These are phyloP conservation scores for Phytopythium kandeliae DNA, from an alignment of 352 stramenopile genomes.

Conservation along the genomic window DNA sequence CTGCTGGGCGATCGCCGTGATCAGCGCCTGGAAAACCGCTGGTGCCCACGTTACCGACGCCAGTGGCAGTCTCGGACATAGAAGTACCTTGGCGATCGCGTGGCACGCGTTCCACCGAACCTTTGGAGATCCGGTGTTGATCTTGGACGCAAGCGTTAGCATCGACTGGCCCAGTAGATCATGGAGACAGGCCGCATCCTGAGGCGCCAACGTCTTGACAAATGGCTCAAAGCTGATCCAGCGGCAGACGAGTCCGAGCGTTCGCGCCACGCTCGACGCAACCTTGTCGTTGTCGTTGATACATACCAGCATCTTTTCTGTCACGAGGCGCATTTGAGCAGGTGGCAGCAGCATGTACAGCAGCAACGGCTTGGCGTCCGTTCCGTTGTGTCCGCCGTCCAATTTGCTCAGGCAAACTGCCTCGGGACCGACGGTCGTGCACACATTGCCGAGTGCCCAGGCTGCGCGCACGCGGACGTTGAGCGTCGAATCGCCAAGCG, in stretches of 20 bases:
- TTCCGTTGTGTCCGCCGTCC: background rate
- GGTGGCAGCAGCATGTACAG: constrained; percentile 66
- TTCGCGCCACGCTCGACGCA: constrained; percentile 75
- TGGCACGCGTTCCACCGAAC: constrained; percentile 87
- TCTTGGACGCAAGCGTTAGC: constrained; percentile 60
- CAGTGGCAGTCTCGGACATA: constrained; percentile 71
- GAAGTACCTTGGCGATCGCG: constrained; percentile 81
- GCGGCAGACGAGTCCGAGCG: constrained; percentile 70
- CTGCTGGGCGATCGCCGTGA: constrained; percentile 75
- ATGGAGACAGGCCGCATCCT: constrained; percentile 29
- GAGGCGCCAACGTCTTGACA: constrained; percentile 21
- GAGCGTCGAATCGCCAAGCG: constrained; percentile 65
- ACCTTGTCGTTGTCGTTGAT: constrained; percentile 89
- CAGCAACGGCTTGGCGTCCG: constrained; percentile 12
- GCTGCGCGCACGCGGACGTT: constrained; percentile 81
- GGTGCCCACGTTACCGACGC: constrained; percentile 74
- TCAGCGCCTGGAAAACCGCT: constrained; percentile 65
- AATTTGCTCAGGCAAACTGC: constrained; percentile 7
- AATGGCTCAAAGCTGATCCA: constrained; percentile 78
- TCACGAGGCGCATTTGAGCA: constrained; percentile 55
- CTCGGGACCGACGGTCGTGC: constrained; percentile 71
- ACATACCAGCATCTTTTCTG: constrained; percentile 81
- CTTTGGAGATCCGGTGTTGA: constrained; percentile 77
- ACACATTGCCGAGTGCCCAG: constrained; percentile 84
- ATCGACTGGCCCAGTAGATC: constrained; percentile 68